Percentiles rank a stretch among this genome's conserved stretches.
Evolutionary conservation across 1,284 basidiomycete genomes (phyloP).

Genomic region (Cryptococcus sp.): DNA sequence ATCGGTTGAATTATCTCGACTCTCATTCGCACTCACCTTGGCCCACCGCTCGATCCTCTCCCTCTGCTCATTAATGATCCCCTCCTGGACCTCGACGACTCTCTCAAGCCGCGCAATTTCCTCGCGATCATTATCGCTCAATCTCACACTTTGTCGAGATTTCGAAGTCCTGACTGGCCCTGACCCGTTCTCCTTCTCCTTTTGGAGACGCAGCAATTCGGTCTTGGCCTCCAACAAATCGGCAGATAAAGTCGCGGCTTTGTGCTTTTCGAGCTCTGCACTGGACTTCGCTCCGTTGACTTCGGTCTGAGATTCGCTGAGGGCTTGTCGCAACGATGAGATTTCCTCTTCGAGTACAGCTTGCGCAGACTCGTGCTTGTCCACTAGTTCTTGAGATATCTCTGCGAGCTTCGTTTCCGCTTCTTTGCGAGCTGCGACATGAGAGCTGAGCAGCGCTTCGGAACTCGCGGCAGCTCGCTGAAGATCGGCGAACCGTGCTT

Average conservation of each 20-base stretch:
- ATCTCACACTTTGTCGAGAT: neutral
- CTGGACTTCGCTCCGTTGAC: constrained; percentile 3
- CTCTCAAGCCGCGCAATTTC: constrained; percentile 48
- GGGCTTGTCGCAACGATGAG: constrained; percentile 7
- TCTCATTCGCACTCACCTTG: constrained; percentile 28
- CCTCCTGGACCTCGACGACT: constrained; percentile 47
- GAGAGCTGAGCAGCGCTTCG: neutral
- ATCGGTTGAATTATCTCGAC: neutral
- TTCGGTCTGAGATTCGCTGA: constrained; percentile 3
- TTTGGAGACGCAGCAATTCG: neutral
- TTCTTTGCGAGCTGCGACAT: constrained; percentile 5
- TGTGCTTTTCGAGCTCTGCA: constrained; percentile 3
- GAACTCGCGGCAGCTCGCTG: no score
- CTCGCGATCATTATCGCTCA: constrained; percentile 11
- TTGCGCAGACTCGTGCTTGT: constrained; percentile 12
- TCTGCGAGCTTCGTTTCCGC: constrained; percentile 7
- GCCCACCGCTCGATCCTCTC: constrained; percentile 49
- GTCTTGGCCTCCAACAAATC: constrained; percentile 6
- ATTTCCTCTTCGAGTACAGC: constrained; percentile 12
- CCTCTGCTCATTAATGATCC: constrained; percentile 46
- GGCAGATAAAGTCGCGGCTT: constrained; percentile 4
- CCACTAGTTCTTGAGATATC: constrained; percentile 2
- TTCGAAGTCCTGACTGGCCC: neutral
- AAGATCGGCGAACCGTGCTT: no score
- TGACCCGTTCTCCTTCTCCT: neutral